Evolutionary conservation across 352 stramenopile genomes (phyloP), one percentile per base, ranked within the genome.

Genomic region (Globisporangium orthogonon): DNA sequence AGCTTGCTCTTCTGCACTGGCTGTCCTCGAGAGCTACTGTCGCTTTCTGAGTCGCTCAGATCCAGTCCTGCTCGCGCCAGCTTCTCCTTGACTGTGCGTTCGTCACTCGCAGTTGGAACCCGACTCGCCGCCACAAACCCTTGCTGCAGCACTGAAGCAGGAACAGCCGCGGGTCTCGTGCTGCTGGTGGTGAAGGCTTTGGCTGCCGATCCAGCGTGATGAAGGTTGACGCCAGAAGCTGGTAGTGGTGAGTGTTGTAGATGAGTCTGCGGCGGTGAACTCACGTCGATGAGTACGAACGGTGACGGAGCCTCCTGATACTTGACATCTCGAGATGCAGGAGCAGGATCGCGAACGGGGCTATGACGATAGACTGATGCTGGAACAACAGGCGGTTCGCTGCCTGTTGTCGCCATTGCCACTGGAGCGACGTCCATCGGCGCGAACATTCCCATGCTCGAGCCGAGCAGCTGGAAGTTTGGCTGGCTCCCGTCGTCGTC

Each of bases 41-140:
- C 70, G 0, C 77, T 59, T 7, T 85, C 74, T 7, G 78, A 81
- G 40, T 85, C 74, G 49, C 74, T 88, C 14, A 85, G 54, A 53
- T 68, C 60, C 17, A 88, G 41, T 33, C 78, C 78, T 44, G 72
- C 78, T 51, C 67, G 67, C 31, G 66, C 68, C 48, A 88, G 48
- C 47, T 83, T 78, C 4, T 74, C 54, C 9, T 77, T 69, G 30
- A 78, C 67, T 5, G 23, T 43, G 1, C 18, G 28, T 3, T 79
- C 63, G 41, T 71, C 54, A 48, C 63, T 56, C 7, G 41, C 35
- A 28, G 69, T 43, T 51, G 56, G 37, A 48, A 50, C 18, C 9
- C 48, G 57, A 52, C 44, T 58, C 33, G 40, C 45, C 43, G 33
- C 56, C 6, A 50, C 56, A 33, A 62, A 62, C n/a, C 57, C 49